phyloP scores from a whole-genome alignment of 805 yeast genomes.

The Danielia reshetovae region DNA sequence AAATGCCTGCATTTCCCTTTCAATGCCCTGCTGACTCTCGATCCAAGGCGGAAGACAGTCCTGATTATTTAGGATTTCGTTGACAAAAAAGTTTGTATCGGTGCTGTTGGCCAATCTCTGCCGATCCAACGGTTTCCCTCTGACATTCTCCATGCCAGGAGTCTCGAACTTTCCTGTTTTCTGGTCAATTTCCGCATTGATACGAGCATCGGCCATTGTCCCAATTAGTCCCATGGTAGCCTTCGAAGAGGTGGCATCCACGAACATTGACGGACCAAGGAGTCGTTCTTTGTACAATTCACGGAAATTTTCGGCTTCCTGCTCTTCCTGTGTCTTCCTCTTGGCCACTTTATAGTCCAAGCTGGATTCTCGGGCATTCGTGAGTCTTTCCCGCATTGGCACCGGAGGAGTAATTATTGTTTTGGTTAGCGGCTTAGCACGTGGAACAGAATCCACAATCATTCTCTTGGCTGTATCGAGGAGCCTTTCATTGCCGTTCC shows the following conservation, averaged over 20 bases:
- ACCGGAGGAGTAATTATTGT: slow-evolving; percentile 19
- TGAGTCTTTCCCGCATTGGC: slow-evolving; percentile 39
- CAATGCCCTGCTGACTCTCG: slow-evolving; percentile 64
- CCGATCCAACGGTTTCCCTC: slow-evolving; percentile 60
- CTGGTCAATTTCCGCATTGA: slow-evolving; percentile 62
- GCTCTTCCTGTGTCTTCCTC: slow-evolving; percentile 27
- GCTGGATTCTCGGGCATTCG: slow-evolving; percentile 60
- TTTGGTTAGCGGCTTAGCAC: slow-evolving; percentile 10
- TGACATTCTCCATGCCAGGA: slow-evolving; percentile 37
- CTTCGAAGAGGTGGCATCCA: slow-evolving; percentile 37
- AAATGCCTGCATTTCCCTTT: slow-evolving; percentile 43
- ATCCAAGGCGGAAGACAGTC: slow-evolving; percentile 90
- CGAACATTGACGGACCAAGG: slow-evolving; percentile 50
- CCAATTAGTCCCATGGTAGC: slow-evolving; percentile 50
- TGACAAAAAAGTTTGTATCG: slow-evolving; percentile 66
- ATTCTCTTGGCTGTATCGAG: slow-evolving; percentile 12
- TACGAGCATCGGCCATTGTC: slow-evolving; percentile 69
- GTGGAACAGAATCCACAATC: slow-evolving; percentile 14
- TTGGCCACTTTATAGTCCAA: slow-evolving; percentile 59
- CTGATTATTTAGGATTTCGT: slow-evolving; percentile 70
- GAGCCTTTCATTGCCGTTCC: slow-evolving; percentile 13
- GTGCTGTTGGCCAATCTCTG: slow-evolving; percentile 59
- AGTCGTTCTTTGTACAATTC: slow-evolving; percentile 63
- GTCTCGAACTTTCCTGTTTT: slow-evolving; percentile 65
- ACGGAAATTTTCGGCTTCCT: slow-evolving; percentile 42